Evolutionary conservation across 75 land plant species (phyloP).

Genomic region (Cupressus sempervirens): DNA sequence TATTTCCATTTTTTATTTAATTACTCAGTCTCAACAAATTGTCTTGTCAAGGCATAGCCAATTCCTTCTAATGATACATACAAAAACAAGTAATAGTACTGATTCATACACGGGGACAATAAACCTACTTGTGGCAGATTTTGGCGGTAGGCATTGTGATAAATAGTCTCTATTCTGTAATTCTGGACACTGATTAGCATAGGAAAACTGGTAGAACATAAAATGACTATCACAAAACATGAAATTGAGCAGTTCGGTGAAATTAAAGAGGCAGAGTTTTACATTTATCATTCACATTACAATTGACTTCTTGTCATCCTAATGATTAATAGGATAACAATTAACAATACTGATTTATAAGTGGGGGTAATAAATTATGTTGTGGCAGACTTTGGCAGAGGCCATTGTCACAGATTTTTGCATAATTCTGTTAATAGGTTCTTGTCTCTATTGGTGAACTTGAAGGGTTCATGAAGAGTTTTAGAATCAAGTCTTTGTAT

Average conservation of each 20-base stretch:
- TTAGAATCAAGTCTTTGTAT: no score
- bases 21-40: no score
- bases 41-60: no score
- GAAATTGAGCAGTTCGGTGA: neutral
- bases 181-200: no score
- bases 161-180: conserved; percentile 35
- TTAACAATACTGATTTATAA: neutral
- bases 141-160: conserved; percentile 66
- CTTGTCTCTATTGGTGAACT: no score
- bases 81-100: neutral
- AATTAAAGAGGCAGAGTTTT: neutral
- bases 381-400: conserved; percentile 48
- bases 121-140: conserved; percentile 42
- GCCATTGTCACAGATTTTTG: conserved; percentile 69
- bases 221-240: neutral
- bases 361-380: conserved; percentile 14
- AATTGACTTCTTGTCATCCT: neutral
- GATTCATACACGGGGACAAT: neutral
- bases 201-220: no score
- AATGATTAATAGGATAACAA: neutral
- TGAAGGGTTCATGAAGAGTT: no score
- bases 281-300: neutral
- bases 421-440: no score
- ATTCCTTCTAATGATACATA: neutral
- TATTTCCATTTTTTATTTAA: no score